phyloP scores from a whole-genome alignment of 169 alveolate species.

The Cryptosporidium canis region DNA sequence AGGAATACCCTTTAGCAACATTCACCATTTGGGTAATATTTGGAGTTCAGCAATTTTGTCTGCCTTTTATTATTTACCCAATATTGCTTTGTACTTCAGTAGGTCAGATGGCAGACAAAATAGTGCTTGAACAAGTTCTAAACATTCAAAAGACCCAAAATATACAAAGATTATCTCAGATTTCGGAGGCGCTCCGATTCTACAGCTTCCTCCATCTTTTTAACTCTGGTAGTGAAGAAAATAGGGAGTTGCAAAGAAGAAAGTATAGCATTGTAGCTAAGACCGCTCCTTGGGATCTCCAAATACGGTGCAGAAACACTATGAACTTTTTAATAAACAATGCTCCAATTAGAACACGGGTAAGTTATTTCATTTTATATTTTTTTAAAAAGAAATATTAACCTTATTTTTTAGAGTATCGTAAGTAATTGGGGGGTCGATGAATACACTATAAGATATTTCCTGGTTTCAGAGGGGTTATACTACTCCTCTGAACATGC shows the following conservation, averaged over 20 bases:
- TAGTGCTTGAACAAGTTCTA: constrained; percentile 46
- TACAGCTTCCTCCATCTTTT: constrained; percentile 35
- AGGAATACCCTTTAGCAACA: constrained; percentile 26
- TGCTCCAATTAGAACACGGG: constrained; percentile 71
- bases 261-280: constrained; percentile 51
- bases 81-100: constrained; percentile 61
- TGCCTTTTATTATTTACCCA: constrained; percentile 52
- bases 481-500: constrained; percentile 64
- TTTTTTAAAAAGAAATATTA: neutral
- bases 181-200: constrained; percentile 60
- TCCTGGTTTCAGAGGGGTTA: constrained; percentile 49
- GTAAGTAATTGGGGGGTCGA: constrained; percentile 37
- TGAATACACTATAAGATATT: constrained; percentile 33
- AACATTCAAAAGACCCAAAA: constrained; percentile 63
- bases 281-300: constrained; percentile 72
- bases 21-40: constrained; percentile 62
- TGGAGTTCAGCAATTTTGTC: constrained; percentile 50
- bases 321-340: constrained; percentile 66
- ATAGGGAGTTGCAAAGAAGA: constrained; percentile 61
- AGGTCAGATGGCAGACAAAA: constrained; percentile 70
- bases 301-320: constrained; percentile 62
- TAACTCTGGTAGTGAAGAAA: constrained; percentile 38
- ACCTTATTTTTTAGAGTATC: constrained; percentile 2
- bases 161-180: constrained; percentile 33
- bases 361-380: constrained; percentile 13